These are phyloP conservation scores for Helichrysum umbraculigerum DNA, from an alignment of 129 eudicot species.

Conservation along the genomic window DNA sequence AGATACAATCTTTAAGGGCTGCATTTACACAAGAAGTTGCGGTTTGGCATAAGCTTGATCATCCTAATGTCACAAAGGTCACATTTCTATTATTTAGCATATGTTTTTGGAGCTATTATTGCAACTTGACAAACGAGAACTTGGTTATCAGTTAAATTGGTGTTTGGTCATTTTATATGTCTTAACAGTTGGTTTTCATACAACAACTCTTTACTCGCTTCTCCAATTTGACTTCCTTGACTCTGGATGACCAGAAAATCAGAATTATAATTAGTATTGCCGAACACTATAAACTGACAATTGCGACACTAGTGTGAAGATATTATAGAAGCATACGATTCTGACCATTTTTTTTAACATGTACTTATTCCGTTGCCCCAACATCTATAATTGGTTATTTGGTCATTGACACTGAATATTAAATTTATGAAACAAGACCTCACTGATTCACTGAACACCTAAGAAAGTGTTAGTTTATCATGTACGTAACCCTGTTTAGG, in stretches of 20 bases:
- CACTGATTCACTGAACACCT: background rate
- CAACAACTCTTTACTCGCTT: background rate
- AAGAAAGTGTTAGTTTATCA: background rate
- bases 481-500: background rate
- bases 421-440: background rate
- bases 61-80: conserved; percentile 93
- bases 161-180: conserved; percentile 3
- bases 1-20: conserved; percentile 70
- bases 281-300: conserved; percentile 2
- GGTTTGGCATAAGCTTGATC: conserved; percentile 93
- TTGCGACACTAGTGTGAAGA: background rate
- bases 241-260: background rate
- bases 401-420: background rate
- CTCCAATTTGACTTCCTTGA: background rate
- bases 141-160: background rate
- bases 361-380: background rate
- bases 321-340: background rate
- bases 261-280: background rate
- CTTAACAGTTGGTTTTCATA: background rate
- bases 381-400: background rate
- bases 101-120: background rate
- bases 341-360: background rate
- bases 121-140: background rate
- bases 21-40: conserved; percentile 95
- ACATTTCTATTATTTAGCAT: background rate